phyloP scores from a whole-genome alignment of 805 yeast genomes.

The Ogataea philodendri region DNA sequence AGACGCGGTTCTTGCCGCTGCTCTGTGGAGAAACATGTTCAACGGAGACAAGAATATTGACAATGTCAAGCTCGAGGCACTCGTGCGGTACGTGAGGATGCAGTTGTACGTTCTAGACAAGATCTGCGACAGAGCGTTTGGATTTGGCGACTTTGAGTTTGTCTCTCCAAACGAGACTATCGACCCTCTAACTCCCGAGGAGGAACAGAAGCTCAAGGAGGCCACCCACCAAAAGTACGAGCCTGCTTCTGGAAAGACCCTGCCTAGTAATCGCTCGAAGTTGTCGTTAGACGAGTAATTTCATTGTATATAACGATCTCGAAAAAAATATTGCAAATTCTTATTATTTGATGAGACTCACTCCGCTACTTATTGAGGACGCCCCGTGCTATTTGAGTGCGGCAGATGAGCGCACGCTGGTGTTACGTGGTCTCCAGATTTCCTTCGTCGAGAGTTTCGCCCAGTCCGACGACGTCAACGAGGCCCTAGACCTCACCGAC shows the following conservation, averaged over 20 bases:
- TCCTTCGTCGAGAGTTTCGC: constrained; percentile 46
- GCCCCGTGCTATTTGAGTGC: constrained; percentile 54
- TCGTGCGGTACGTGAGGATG: constrained; percentile 85
- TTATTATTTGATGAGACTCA: constrained; percentile 54
- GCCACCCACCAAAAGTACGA: constrained; percentile 54
- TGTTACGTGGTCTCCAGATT: constrained; percentile 40
- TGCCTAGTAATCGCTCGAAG: constrained; percentile 60
- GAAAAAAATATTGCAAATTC: neutral
- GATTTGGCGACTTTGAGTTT: constrained; percentile 82
- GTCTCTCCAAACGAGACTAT: constrained; percentile 80
- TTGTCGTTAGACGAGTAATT: constrained; percentile 47
- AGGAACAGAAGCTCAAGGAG: constrained; percentile 52
- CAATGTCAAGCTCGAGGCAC: constrained; percentile 78
- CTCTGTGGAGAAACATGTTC: constrained; percentile 88
- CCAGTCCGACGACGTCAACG: constrained; percentile 40
- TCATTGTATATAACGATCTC: constrained; percentile 8
- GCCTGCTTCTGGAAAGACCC: constrained; percentile 42
- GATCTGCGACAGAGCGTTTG: constrained; percentile 89
- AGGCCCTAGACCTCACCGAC: constrained; percentile 69
- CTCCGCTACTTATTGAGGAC: constrained; percentile 46
- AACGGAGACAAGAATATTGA: constrained; percentile 81
- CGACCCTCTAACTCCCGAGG: constrained; percentile 63
- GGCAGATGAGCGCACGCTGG: constrained; percentile 41
- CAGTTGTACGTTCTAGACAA: constrained; percentile 84
- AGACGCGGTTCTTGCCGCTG: constrained; percentile 74